phyloP scores from a whole-genome alignment of 139 green algal species.

The Coelastrella sp. region DNA sequence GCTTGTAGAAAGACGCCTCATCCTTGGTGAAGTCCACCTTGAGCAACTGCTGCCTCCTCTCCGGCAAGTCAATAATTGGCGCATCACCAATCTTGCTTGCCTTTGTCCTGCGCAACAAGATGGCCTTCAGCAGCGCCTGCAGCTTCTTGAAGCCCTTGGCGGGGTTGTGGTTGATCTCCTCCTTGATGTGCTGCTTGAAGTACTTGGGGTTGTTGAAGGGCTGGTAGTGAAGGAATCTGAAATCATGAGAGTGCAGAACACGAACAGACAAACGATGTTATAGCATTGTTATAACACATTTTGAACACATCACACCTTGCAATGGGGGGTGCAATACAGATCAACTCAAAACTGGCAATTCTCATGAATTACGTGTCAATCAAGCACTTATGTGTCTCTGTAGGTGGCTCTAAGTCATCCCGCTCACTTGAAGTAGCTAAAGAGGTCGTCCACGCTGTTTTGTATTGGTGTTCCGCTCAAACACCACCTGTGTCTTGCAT shows the following conservation, averaged over 20 bases:
- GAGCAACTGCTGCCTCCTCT: slow-evolving; percentile 61
- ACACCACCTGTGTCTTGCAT: slow-evolving; percentile 84
- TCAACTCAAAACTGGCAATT: too few relatives aligned
- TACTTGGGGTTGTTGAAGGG: slow-evolving; percentile 62
- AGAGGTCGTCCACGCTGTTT: slow-evolving; percentile 94
- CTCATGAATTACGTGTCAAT: too few relatives aligned
- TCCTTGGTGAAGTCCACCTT: slow-evolving; percentile 54
- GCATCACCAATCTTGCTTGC: slow-evolving; percentile 71
- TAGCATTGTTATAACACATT: too few relatives aligned
- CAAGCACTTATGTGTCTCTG: too few relatives aligned
- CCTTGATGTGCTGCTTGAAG: slow-evolving; percentile 80
- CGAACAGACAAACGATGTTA: too few relatives aligned
- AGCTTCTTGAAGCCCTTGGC: slow-evolving; percentile 56
- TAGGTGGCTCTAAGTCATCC: too few relatives aligned
- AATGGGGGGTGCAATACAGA: too few relatives aligned
- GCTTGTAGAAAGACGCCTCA: slow-evolving; percentile 73
- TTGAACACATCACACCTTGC: too few relatives aligned
- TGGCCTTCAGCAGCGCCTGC: slow-evolving; percentile 66
- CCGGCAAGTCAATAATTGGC: slow-evolving; percentile 82
- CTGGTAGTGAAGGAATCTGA: slow-evolving; percentile 70
- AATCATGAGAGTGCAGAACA: too few relatives aligned
- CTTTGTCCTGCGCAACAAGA: slow-evolving; percentile 90
- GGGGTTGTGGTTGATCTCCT: slow-evolving; percentile 54
- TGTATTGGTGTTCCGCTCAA: slow-evolving; percentile 94
- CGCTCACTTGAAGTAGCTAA: slow-evolving; percentile 86